These are phyloP conservation scores for Neurospora crassa DNA, from an alignment of 2,329 filamentous ascomycete genomes.

Conservation along the genomic window DNA sequence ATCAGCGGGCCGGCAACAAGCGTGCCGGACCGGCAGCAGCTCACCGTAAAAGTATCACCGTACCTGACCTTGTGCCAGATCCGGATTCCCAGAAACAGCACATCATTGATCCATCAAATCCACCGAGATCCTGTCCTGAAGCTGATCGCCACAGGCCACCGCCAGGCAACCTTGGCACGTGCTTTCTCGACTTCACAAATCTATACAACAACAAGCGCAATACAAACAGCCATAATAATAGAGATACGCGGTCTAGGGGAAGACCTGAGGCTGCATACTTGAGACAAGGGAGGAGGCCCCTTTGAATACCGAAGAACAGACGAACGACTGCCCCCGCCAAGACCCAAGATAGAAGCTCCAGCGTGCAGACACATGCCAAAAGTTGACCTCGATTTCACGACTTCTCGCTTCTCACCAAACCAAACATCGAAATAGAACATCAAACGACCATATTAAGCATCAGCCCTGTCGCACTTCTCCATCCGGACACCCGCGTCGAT, in stretches of 20 bases:
- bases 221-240: neutral
- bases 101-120: neutral
- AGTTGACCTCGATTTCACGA: neutral
- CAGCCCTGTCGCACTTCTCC: neutral
- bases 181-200: neutral
- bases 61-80: neutral
- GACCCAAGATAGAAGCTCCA: neutral
- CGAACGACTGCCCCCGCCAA: neutral
- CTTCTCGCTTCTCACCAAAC: neutral
- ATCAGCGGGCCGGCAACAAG: neutral
- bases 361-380: neutral
- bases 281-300: neutral
- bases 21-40: neutral
- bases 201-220: neutral
- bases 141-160: neutral
- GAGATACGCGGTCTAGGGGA: neutral
- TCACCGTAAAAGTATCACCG: neutral
- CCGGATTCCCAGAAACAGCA: neutral
- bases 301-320: neutral
- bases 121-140: neutral
- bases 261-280: neutral
- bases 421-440: neutral
- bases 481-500: neutral
- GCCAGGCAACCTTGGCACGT: conserved; percentile 4
- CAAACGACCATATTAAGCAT: neutral